phyloP scores from a whole-genome alignment of 768 basidiomycete genomes.

The Gyrodon lividus region DNA sequence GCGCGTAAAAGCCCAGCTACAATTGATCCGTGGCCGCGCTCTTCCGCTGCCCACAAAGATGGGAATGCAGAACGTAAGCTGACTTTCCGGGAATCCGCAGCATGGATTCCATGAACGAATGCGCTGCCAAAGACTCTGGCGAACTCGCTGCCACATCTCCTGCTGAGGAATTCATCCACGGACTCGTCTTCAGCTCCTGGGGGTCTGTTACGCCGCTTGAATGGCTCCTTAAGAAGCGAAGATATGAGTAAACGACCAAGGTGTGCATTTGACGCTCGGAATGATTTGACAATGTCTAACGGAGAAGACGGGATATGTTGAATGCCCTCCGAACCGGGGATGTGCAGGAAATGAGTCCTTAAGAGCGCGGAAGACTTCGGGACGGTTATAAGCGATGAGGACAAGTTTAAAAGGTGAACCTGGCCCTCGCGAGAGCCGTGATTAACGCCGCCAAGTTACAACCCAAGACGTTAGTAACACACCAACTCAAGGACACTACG shows the following conservation, averaged over 20 bases:
- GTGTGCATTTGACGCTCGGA: slow-evolving; percentile 30
- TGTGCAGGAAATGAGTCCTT: slow-evolving; percentile 69
- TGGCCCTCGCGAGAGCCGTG: slow-evolving; percentile 34
- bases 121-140: slow-evolving; percentile 78
- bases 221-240: slow-evolving; percentile 57
- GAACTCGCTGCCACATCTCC: slow-evolving; percentile 70
- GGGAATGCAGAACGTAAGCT: slow-evolving; percentile 81
- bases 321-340: slow-evolving; percentile 54
- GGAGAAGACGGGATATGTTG: slow-evolving; percentile 46
- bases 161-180: slow-evolving; percentile 71
- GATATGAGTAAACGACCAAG: slow-evolving; percentile 48
- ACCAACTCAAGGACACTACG: slow-evolving; percentile 79
- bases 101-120: slow-evolving; percentile 91
- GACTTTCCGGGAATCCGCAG: slow-evolving; percentile 73
- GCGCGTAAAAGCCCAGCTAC: slow-evolving; percentile 52
- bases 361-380: slow-evolving; percentile 70
- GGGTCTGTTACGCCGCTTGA: slow-evolving; percentile 45
- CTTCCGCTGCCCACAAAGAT: slow-evolving; percentile 66
- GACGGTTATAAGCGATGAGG: slow-evolving; percentile 61
- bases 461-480: slow-evolving; percentile 14
- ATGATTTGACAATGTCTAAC: slow-evolving; percentile 36
- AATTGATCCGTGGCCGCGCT: slow-evolving; percentile 67
- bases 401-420: slow-evolving; percentile 74
- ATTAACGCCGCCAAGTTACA: slow-evolving; percentile 6
- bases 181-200: slow-evolving; percentile 64